Percentiles rank a stretch among this genome's conserved stretches.
phyloP scores from a whole-genome alignment of 225 moss, liverwort and hornwort genomes.

The Marchantia paleacea region DNA sequence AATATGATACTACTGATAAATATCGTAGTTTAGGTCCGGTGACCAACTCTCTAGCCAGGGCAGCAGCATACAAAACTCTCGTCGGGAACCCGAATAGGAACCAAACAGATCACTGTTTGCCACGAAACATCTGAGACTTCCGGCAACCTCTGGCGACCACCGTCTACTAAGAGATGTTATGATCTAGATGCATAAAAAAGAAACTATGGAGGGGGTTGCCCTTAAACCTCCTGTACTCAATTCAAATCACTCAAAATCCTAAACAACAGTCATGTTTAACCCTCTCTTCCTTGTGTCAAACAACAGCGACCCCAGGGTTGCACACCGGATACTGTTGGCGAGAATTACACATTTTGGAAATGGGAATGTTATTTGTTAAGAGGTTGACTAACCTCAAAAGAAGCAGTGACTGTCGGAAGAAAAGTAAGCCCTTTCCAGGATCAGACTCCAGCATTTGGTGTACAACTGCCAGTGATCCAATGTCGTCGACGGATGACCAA shows the following conservation, averaged over 20 bases:
- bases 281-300: too few species aligned
- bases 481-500: constrained; percentile 99
- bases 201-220: too few species aligned
- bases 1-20: neutral
- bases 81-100: neutral
- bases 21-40: neutral
- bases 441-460: constrained; percentile 99
- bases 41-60: neutral
- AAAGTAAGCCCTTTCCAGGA: constrained; percentile 91
- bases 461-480: constrained; percentile 93
- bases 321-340: neutral
- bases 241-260: too few species aligned
- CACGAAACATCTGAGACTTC: too few species aligned
- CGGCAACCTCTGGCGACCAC: too few species aligned
- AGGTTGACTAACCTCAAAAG: constrained; percentile 65
- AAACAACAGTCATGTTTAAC: too few species aligned
- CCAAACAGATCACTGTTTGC: too few species aligned
- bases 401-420: constrained; percentile 93
- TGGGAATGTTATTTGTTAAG: neutral
- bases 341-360: neutral
- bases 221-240: too few species aligned
- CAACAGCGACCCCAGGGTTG: neutral
- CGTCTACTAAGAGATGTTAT: too few species aligned
- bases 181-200: too few species aligned
- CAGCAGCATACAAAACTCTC: neutral